These are phyloP conservation scores for Heliamphora pulchella DNA, from an alignment of 179 eudicot species.

Conservation along the genomic window DNA sequence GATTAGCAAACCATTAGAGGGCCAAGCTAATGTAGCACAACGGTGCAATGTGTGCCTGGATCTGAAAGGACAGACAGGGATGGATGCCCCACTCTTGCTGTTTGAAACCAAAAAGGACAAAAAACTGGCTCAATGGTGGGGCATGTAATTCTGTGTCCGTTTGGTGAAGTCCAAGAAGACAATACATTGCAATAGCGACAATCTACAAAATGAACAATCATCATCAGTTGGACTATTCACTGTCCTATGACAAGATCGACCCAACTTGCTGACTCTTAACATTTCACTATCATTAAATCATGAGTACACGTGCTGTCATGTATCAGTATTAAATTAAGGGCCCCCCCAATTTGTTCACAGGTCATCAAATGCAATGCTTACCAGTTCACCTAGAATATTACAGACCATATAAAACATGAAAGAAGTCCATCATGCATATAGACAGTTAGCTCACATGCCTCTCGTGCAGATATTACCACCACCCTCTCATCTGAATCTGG, in stretches of 20 bases:
- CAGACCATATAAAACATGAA: neutral
- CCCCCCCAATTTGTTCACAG: too few relatives aligned
- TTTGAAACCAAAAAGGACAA: neutral
- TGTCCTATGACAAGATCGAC: neutral
- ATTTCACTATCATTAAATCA: neutral
- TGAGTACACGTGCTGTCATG: neutral
- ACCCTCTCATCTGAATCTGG: conserved; percentile 53
- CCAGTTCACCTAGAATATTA: neutral
- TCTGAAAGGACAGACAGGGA: neutral
- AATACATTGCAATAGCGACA: neutral
- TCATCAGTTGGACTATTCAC: neutral
- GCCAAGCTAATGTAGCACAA: neutral
- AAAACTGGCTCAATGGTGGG: neutral
- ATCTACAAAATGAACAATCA: neutral
- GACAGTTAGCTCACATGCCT: conserved; percentile 36
- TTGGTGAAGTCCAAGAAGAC: neutral
- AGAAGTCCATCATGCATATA: conserved; percentile 7
- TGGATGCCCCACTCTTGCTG: too few relatives aligned
- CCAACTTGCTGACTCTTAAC: neutral
- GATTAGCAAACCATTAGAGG: neutral
- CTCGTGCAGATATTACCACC: conserved; percentile 51
- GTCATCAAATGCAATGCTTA: neutral
- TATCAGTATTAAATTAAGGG: neutral
- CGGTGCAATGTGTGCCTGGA: neutral
- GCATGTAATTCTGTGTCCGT: neutral